Base-by-base conservation (phyloP, 78 protist genomes). In the Guillardia theta region DNA sequence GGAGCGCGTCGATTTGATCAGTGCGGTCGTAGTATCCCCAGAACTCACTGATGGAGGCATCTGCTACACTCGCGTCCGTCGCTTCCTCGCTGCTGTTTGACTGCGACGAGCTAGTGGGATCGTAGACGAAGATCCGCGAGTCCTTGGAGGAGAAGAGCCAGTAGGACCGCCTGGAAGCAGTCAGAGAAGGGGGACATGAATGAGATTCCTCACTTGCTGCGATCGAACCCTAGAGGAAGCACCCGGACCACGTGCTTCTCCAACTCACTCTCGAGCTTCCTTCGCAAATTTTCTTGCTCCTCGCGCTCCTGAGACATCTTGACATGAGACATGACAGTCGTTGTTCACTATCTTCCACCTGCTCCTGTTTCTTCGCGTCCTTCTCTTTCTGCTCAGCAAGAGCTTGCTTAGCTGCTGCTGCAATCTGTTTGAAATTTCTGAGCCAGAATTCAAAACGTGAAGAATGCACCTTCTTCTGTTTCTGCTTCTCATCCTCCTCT, bases 201-300 rank as follows among this genome's bases (percentile, higher is more conserved):
- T n/a, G n/a, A n/a, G n/a, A n/a, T n/a, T n/a, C 12, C 41, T 36
- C 83, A 43, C 83, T 9, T 36, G 83, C 36, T 43, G 83, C 83
- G 83, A 43, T 70, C 83, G 27, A 22, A 24, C 83, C 83, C 83
- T 12, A 70, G 83, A 36, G 83, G 36, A 36, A 22, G 36, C 33
- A 70, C 83, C 8, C 83, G 83, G 46, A 70, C 83, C 83, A 70
- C 83, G 6, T 70, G 41, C 41, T 70, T 70, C 41, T 70, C 83
- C 45, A 70, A 10, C 83, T 70, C 83, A 12, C 46, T 12, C 83
- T 70, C 83, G 83, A 22, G 36, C 21, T 24, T 70, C 83, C 36
- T 70, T 24, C 36, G 33, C 83, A 70, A 43, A 12, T 22, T 70
- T 43, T 70, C 83, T 6, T 30, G 70, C 39, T 58, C 27, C 70